A percentile compares a stretch with the other conserved stretches of the same genome.
phyloP scores from a whole-genome alignment of 345 rosid species.

The Populus ilicifolia region DNA sequence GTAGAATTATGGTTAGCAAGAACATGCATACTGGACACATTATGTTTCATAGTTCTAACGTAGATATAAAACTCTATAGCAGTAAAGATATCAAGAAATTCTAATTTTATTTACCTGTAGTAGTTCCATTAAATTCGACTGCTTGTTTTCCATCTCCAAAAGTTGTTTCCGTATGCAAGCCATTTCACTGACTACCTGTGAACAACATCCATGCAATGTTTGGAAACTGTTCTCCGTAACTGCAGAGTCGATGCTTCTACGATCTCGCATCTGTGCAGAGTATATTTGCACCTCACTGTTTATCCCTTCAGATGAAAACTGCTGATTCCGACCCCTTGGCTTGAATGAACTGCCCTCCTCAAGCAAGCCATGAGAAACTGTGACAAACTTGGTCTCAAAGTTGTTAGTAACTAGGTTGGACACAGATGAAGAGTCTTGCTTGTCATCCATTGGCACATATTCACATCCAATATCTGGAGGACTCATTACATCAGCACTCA shows the following conservation, averaged over 20 bases:
- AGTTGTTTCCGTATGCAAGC: conserved; percentile 69
- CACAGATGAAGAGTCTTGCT: conserved; percentile 55
- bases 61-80: neutral
- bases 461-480: conserved; percentile 48
- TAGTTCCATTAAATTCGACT: conserved; percentile 62
- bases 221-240: conserved; percentile 59
- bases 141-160: conserved; percentile 68
- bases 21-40: neutral
- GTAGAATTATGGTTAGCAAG: neutral
- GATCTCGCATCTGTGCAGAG: conserved; percentile 46
- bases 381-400: conserved; percentile 46
- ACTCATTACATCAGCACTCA: conserved; percentile 36
- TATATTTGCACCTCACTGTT: conserved; percentile 40
- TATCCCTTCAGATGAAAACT: conserved; percentile 43
- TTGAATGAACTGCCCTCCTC: conserved; percentile 37
- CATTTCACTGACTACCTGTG: conserved; percentile 60
- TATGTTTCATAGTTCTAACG: neutral
- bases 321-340: conserved; percentile 38
- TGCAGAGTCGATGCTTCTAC: conserved; percentile 70
- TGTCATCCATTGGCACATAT: conserved; percentile 52
- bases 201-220: conserved; percentile 47
- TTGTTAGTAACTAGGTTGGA: conserved; percentile 42
- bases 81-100: neutral
- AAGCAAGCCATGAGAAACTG: conserved; percentile 45
- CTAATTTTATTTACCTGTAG: conserved; percentile 58